These are phyloP conservation scores for Colletotrichum lentis DNA, from an alignment of 2,329 filamentous ascomycete species.

Conservation along the genomic window DNA sequence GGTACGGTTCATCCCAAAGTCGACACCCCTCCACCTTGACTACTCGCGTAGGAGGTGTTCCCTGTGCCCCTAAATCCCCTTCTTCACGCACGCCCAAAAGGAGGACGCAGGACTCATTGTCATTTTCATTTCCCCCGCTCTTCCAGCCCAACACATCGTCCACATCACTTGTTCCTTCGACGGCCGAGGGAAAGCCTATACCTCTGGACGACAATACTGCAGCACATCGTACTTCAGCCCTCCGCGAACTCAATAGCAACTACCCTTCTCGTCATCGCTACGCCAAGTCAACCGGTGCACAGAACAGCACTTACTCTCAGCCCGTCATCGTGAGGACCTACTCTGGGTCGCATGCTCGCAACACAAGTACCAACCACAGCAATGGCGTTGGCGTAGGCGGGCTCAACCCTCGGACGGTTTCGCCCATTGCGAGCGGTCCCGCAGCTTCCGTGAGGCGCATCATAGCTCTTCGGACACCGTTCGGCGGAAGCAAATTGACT, in stretches of 20 bases:
- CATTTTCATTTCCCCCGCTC: slow-evolving; percentile 58
- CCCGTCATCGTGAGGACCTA: slow-evolving; percentile 73
- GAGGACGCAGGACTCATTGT: slow-evolving; percentile 47
- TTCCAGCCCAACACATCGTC: slow-evolving; percentile 60
- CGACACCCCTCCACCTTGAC: slow-evolving; percentile 6
- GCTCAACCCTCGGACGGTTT: slow-evolving; percentile 13
- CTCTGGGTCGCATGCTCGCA: slow-evolving; percentile 55
- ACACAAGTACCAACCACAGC: slow-evolving; percentile 43
- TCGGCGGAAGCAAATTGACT: slow-evolving; percentile 46
- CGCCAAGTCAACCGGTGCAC: slow-evolving; percentile 63
- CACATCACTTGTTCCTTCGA: slow-evolving; percentile 62
- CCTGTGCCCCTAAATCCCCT: slow-evolving; percentile 31
- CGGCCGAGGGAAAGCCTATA: slow-evolving; percentile 64
- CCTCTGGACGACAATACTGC: slow-evolving; percentile 65
- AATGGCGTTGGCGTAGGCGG: slow-evolving; percentile 20
- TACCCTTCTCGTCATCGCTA: slow-evolving; percentile 66
- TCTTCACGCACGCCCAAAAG: slow-evolving; percentile 34
- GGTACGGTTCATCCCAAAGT: slow-evolving; percentile 24
- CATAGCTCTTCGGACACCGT: slow-evolving; percentile 40
- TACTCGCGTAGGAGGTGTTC: slow-evolving; percentile 13
- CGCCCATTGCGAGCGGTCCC: slow-evolving; percentile 33
- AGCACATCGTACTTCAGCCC: slow-evolving; percentile 65
- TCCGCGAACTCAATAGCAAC: slow-evolving; percentile 67
- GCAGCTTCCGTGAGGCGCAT: slow-evolving; percentile 40
- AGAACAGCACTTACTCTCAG: slow-evolving; percentile 68